phyloP scores from a whole-genome alignment of 441 rosid species.

The Jatropha podagrica region DNA sequence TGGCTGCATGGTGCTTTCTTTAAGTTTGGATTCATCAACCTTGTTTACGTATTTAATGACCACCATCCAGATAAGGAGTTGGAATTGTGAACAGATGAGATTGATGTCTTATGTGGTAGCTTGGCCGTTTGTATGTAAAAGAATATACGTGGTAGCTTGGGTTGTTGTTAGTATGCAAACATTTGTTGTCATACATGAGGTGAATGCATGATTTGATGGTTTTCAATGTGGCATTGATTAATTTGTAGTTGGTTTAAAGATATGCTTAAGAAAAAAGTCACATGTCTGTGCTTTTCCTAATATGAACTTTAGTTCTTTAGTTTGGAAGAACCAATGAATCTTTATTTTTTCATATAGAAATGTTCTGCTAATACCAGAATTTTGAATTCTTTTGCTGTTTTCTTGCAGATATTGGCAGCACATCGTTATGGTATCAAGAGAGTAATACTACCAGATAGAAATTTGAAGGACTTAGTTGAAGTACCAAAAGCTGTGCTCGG shows the following conservation, averaged over 20 bases:
- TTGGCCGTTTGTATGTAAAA: neutral
- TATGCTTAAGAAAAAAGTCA: neutral
- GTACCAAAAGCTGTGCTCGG: constrained; percentile 84
- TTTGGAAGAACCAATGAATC: neutral
- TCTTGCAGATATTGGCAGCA: constrained; percentile 85
- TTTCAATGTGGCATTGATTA: neutral
- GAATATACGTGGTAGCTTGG: neutral
- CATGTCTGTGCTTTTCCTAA: neutral
- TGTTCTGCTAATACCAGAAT: neutral
- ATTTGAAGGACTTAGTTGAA: constrained; percentile 89
- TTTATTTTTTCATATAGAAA: neutral
- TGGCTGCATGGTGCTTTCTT: too few species aligned
- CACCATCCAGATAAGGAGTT: too few species aligned
- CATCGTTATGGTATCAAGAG: constrained; percentile 89
- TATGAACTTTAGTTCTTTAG: neutral
- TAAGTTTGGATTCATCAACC: too few species aligned
- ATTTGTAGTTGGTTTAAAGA: neutral
- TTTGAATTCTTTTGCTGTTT: neutral
- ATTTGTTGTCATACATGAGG: neutral
- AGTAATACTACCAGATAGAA: constrained; percentile 93
- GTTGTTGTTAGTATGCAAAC: neutral
- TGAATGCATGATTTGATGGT: neutral
- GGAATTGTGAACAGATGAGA: too few species aligned
- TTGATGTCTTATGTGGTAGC: neutral
- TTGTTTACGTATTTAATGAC: too few species aligned